Evolutionary conservation across 352 stramenopile species (phyloP).

Genomic region (Phytophthora idaei): DNA sequence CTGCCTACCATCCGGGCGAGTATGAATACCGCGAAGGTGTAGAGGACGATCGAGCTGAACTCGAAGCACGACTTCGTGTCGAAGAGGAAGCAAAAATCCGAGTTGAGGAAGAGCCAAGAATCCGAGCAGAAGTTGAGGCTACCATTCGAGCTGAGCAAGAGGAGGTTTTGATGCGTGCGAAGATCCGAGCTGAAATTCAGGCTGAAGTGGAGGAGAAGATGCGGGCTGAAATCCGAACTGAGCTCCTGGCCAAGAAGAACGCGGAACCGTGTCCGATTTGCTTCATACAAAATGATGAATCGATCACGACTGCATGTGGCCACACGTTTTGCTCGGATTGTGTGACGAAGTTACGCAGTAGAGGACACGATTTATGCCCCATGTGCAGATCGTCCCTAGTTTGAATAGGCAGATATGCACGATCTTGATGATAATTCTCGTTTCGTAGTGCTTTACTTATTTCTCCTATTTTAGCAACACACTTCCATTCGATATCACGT

Average conservation of each 20-base stretch:
- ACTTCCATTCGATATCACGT: constrained; percentile 21
- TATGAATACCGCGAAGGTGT: not conserved
- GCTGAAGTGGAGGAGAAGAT: constrained; percentile 26
- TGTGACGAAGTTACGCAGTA: constrained; percentile 9
- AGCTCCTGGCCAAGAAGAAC: constrained; percentile 17
- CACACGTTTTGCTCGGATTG: constrained; percentile 22
- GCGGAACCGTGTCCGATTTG: constrained; percentile 21
- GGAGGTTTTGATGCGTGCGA: constrained; percentile 9
- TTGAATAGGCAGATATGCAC: constrained; percentile 1
- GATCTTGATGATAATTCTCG: not conserved
- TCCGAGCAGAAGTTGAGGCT: constrained; percentile 20
- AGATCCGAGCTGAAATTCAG: constrained; percentile 25
- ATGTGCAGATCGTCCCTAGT: constrained; percentile 17
- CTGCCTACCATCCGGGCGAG: not conserved
- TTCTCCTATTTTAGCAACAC: constrained; percentile 28
- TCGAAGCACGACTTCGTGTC: constrained; percentile 12
- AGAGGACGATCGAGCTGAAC: not conserved
- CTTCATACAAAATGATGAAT: constrained; percentile 8
- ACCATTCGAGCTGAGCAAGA: constrained; percentile 20
- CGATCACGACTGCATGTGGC: constrained; percentile 10
- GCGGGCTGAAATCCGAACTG: constrained; percentile 18
- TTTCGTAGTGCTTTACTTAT: not conserved
- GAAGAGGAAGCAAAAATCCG: constrained; percentile 25
- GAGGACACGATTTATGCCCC: constrained; percentile 13
- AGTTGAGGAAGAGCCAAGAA: constrained; percentile 14